phyloP scores from a whole-genome alignment of 2,329 filamentous ascomycete species.

The Aspergillus sp. region DNA sequence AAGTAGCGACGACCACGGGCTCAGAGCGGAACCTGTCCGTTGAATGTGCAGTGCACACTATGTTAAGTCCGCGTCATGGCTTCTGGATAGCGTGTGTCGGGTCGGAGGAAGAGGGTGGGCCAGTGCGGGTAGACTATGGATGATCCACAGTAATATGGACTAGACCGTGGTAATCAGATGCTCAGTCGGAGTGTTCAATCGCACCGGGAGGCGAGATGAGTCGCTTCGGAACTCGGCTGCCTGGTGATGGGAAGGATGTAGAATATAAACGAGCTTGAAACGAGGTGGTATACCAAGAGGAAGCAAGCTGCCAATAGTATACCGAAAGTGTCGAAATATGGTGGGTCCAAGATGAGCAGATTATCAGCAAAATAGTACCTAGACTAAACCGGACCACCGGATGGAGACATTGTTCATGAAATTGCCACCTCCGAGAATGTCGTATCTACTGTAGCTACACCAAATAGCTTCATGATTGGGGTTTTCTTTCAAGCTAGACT shows the following conservation, averaged over 20 bases:
- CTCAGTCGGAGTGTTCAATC: background rate
- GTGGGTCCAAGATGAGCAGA: background rate
- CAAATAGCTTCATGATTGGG: no score
- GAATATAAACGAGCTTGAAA: background rate
- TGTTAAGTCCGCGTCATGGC: background rate
- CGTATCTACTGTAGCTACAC: no score
- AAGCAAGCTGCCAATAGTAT: background rate
- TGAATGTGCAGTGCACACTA: background rate
- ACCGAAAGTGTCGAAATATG: background rate
- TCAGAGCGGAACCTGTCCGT: background rate
- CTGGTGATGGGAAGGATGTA: background rate
- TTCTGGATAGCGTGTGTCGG: background rate
- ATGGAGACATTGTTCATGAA: no score
- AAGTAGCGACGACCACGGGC: background rate
- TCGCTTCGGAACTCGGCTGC: background rate
- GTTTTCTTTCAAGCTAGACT: no score
- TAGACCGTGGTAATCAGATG: background rate
- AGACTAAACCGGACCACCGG: no score
- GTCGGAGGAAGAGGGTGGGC: background rate
- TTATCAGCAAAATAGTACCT: background rate
- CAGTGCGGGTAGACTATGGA: background rate
- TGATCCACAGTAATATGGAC: background rate
- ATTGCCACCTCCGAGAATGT: no score
- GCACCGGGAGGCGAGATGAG: background rate
- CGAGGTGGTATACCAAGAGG: background rate